Evolutionary conservation across 176 grass and related monocot genomes (phyloP).

Genomic region (Raddia guianensis): DNA sequence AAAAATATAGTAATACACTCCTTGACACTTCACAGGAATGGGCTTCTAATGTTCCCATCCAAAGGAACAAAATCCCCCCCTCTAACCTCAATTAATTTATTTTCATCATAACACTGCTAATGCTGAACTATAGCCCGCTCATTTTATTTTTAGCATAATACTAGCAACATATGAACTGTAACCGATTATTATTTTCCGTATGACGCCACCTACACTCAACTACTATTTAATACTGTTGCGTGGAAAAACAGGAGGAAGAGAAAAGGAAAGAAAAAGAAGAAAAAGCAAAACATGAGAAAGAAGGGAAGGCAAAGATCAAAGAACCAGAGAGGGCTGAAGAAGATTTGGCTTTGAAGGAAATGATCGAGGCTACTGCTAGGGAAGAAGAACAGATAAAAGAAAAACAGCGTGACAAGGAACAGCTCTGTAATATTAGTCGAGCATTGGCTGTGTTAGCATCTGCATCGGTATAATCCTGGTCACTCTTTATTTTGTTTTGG

Average conservation of each 20-base stretch:
- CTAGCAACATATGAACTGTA: slow-evolving; percentile 10
- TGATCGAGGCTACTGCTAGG: slow-evolving; percentile 83
- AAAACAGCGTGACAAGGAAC: slow-evolving; percentile 69
- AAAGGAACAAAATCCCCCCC: background rate
- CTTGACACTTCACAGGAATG: background rate
- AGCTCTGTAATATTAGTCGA: slow-evolving; percentile 78
- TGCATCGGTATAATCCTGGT: slow-evolving; percentile 80
- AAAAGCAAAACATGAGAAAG: slow-evolving; percentile 54
- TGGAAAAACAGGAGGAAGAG: slow-evolving; percentile 75
- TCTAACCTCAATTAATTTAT: background rate
- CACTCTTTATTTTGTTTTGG: slow-evolving; percentile 21
- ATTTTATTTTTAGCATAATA: slow-evolving; percentile 29
- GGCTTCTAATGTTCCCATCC: slow-evolving; percentile 1
- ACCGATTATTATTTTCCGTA: slow-evolving; percentile 18
- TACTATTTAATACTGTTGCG: slow-evolving; percentile 41
- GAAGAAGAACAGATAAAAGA: slow-evolving; percentile 70
- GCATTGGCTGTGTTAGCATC: slow-evolving; percentile 85
- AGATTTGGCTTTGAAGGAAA: slow-evolving; percentile 98
- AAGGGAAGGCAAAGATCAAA: slow-evolving; percentile 54
- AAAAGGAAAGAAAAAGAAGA: slow-evolving; percentile 87
- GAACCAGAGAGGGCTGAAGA: slow-evolving; percentile 53
- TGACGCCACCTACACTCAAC: slow-evolving; percentile 6
- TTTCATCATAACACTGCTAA: slow-evolving; percentile 8
- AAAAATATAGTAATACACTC: background rate
- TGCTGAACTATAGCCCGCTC: slow-evolving; percentile 4